Evolutionary conservation across 306 rosid genomes (phyloP).

Genomic region (Crataegus laevigata): DNA sequence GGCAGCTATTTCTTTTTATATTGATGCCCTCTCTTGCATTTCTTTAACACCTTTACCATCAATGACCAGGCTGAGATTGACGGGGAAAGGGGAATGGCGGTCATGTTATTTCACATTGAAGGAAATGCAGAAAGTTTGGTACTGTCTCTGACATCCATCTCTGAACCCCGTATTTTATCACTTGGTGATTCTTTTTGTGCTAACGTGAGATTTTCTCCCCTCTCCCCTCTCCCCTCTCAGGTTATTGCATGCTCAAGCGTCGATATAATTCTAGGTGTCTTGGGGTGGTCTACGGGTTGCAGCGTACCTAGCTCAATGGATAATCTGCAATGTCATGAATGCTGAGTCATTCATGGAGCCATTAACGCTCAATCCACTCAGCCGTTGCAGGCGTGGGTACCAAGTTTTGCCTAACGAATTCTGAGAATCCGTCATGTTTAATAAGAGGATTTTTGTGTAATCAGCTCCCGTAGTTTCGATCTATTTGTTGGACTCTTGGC

Average conservation of each 20-base stretch:
- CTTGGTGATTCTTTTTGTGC: conserved; percentile 7
- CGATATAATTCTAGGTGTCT: conserved; percentile 65
- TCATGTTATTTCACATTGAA: conserved; percentile 80
- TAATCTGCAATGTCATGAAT: conserved; percentile 40
- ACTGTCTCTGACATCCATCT: conserved; percentile 16
- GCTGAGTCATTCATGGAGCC: conserved; percentile 32
- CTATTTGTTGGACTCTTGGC: conserved; percentile 43
- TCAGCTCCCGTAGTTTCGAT: conserved; percentile 24
- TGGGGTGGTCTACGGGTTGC: conserved; percentile 98
- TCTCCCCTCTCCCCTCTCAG: conserved; percentile 29
- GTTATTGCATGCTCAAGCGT: conserved; percentile 56
- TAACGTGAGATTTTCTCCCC: conserved; percentile 11
- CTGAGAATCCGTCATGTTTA: conserved; percentile 9
- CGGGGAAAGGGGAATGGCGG: conserved; percentile 86
- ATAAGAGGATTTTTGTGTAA: conserved; percentile 26
- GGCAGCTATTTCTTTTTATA: conserved; percentile 1
- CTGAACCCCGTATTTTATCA: background rate
- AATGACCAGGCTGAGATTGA: conserved; percentile 95
- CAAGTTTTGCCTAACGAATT: conserved; percentile 68
- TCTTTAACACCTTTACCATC: conserved; percentile 16
- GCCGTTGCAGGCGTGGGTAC: conserved; percentile 34
- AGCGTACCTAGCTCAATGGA: conserved; percentile 75
- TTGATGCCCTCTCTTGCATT: conserved; percentile 8
- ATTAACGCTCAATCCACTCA: conserved; percentile 9
- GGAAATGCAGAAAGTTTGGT: conserved; percentile 77